phyloP scores from a whole-genome alignment of 2,329 filamentous ascomycete species.

The Claviceps fusiformis region DNA sequence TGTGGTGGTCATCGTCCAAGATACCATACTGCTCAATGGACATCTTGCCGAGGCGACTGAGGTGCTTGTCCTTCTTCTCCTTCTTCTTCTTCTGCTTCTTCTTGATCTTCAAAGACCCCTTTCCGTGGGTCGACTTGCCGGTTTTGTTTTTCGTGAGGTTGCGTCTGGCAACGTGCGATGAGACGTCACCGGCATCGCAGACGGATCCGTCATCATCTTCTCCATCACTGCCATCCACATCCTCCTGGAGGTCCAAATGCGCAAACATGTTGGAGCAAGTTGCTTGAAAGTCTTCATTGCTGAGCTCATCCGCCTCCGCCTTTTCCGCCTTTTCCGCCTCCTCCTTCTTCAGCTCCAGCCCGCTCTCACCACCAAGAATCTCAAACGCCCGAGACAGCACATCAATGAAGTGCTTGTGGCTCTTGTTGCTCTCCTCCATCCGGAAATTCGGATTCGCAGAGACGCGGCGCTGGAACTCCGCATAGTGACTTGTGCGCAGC shows the following conservation, averaged over 20 bases:
- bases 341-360: conserved; percentile 6
- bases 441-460: conserved; percentile 20
- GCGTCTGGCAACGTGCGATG: no score
- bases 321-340: not conserved
- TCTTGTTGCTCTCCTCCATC: conserved; percentile 23
- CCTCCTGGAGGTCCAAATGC: not conserved
- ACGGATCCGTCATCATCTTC: not conserved
- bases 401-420: conserved; percentile 30
- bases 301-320: not conserved
- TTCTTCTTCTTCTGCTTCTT: no score
- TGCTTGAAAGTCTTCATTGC: not conserved
- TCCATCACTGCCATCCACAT: not conserved
- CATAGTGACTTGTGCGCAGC: conserved; percentile 16
- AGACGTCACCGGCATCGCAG: not conserved
- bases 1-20: conserved; percentile 11
- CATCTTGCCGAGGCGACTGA: conserved; percentile 1
- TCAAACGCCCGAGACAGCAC: conserved; percentile 23
- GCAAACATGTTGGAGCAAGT: not conserved
- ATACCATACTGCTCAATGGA: conserved; percentile 9
- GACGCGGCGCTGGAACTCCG: conserved; percentile 19
- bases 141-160: not conserved
- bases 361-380: conserved; percentile 19
- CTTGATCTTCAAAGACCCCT: no score
- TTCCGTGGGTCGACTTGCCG: not conserved
- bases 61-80: not conserved